A percentile compares a stretch with the other conserved stretches of the same genome.
These are phyloP conservation scores for Chlamydomonas reinhardtii DNA, from an alignment of 163 green algal species.

Conservation along the genomic window DNA sequence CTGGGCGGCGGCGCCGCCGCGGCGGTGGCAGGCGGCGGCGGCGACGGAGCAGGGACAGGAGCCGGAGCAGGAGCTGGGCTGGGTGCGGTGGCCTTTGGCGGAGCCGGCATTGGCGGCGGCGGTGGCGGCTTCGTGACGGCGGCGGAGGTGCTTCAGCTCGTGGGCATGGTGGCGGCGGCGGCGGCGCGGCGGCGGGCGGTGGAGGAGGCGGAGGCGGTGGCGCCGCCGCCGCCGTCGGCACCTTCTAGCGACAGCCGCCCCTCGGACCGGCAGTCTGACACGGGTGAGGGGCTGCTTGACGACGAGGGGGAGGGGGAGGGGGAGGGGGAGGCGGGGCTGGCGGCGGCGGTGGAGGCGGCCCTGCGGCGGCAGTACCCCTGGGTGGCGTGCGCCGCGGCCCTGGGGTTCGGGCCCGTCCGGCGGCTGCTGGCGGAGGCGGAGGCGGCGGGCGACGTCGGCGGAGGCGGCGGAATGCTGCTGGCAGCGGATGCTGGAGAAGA, in stretches of 20 bases:
- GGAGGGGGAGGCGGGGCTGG: too few relatives aligned
- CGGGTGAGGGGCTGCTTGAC: neutral
- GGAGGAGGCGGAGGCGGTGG: neutral
- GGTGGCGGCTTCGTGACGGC: neutral
- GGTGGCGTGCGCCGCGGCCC: neutral
- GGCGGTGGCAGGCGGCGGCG: neutral
- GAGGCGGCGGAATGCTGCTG: too few relatives aligned
- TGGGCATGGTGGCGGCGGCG: conserved; percentile 22
- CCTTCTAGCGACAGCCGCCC: too few relatives aligned
- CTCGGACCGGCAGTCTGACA: too few relatives aligned
- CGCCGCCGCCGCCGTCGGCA: neutral
- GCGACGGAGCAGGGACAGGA: too few relatives aligned
- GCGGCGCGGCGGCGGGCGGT: neutral
- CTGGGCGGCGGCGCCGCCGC: neutral
- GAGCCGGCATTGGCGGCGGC: too few relatives aligned
- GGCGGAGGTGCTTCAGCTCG: neutral
- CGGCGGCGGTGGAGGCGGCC: neutral
- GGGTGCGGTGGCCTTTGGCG: too few relatives aligned
- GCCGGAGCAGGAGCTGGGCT: neutral
- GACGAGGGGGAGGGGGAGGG: neutral
- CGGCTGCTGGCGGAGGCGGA: neutral
- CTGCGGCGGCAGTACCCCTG: conserved; percentile 5
- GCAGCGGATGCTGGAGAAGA: too few relatives aligned
- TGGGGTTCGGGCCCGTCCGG: neutral
- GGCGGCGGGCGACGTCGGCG: too few relatives aligned